Conservation (phyloP, 2,329 filamentous ascomycete species). For the Amylocarpus encephaloides region DNA sequence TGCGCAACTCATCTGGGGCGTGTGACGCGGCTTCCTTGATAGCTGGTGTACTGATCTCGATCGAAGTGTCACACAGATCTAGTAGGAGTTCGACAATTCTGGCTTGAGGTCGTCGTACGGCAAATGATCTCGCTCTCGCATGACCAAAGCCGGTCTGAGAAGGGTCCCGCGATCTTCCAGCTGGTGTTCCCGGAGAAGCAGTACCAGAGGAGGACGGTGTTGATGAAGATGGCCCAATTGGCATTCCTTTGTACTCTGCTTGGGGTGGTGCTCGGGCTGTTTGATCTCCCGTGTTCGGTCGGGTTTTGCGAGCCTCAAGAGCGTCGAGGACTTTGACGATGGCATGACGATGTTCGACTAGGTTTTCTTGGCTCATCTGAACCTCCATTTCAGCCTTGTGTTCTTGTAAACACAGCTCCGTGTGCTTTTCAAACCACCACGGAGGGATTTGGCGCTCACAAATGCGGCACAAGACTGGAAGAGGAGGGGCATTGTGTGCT, state of each 20-base stretch:
- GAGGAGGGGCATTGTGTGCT: constrained; percentile 69
- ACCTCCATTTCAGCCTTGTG: constrained; percentile 97
- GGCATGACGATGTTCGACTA: constrained; percentile 86
- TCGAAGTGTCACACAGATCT: constrained; percentile 89
- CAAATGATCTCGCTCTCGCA: constrained; percentile 78
- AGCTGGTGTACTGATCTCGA: constrained; percentile 89
- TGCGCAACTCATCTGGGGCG: constrained; percentile 70
- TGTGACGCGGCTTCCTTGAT: constrained; percentile 76
- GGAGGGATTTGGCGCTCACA: constrained; percentile 95
- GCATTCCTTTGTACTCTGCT: constrained; percentile 81
- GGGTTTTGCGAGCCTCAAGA: constrained; percentile 70
- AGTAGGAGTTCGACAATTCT: constrained; percentile 92
- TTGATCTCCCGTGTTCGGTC: constrained; percentile 51
- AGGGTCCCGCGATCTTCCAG: constrained; percentile 63
- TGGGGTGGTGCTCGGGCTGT: constrained; percentile 40
- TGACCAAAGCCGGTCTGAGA: constrained; percentile 67
- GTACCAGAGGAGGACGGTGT: constrained; percentile 66
- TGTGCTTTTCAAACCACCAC: constrained; percentile 99
- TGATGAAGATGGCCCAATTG: constrained; percentile 67
- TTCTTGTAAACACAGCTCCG: constrained; percentile 90
- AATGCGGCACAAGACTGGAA: constrained; percentile 87
- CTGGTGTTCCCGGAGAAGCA: constrained; percentile 64
- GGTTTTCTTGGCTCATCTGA: constrained; percentile 85
- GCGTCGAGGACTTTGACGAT: constrained; percentile 95
- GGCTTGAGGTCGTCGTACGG: constrained; percentile 79